phyloP scores from a whole-genome alignment of 768 basidiomycete genomes.

The Suillus americanus region DNA sequence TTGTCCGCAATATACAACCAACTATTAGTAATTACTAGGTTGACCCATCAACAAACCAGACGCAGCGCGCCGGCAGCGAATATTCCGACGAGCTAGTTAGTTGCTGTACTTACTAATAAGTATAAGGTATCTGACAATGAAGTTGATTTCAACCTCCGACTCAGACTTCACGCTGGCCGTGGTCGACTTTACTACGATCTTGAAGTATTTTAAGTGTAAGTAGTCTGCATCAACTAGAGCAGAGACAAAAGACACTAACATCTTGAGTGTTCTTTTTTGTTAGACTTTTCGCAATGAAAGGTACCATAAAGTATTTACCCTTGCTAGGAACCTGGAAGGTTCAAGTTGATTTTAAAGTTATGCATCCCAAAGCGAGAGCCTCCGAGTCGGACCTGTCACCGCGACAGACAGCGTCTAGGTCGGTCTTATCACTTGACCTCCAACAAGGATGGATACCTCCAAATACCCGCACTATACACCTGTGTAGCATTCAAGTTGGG shows the following conservation, averaged over 20 bases:
- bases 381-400: slow-evolving; percentile 36
- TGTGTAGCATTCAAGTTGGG: slow-evolving; percentile 52
- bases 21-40: too few relatives aligned
- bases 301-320: slow-evolving; percentile 46
- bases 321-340: slow-evolving; percentile 74
- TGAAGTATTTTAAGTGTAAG: neutral
- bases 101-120: neutral
- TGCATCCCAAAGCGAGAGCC: neutral
- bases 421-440: slow-evolving; percentile 70
- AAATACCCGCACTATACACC: slow-evolving; percentile 46
- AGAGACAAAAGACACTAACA: neutral
- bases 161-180: too few relatives aligned
- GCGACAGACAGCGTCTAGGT: slow-evolving; percentile 42
- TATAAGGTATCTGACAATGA: too few relatives aligned
- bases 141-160: neutral
- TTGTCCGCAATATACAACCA: neutral
- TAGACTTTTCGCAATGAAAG: slow-evolving; percentile 53
- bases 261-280: slow-evolving; percentile 37
- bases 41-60: too few relatives aligned
- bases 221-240: neutral
- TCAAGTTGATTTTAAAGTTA: slow-evolving; percentile 6
- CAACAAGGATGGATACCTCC: slow-evolving; percentile 59
- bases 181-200: too few relatives aligned
- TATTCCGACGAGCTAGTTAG: too few relatives aligned
- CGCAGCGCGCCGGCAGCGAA: neutral